A percentile compares a stretch with the other conserved stretches of the same genome.
Conservation (phyloP, 2,329 filamentous ascomycete genomes). For the Hymenoscyphus fructigenus region DNA sequence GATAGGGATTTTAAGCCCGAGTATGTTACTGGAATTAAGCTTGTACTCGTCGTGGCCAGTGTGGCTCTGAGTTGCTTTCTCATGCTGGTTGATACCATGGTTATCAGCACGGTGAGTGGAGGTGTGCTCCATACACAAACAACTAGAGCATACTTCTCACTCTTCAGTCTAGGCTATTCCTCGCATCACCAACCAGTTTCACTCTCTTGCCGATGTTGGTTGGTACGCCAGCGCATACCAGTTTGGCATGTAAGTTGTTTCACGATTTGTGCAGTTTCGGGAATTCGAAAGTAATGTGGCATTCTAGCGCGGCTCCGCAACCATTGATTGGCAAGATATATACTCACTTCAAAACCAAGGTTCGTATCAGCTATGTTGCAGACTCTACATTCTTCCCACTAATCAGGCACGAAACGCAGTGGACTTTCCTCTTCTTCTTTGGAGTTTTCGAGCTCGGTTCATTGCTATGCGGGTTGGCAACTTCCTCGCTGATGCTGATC, state of each 20-base stretch:
- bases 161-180: background rate
- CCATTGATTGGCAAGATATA: slow-evolving; percentile 3
- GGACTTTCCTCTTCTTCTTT: slow-evolving; percentile 33
- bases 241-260: no score
- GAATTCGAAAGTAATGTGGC: background rate
- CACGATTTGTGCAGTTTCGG: background rate
- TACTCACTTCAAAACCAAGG: background rate
- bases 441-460: slow-evolving; percentile 55
- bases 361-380: background rate
- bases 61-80: background rate
- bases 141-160: no score
- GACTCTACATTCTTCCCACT: background rate
- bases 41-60: background rate
- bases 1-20: background rate
- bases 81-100: background rate
- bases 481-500: slow-evolving; percentile 51
- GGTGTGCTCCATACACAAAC: background rate
- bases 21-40: slow-evolving; percentile 4
- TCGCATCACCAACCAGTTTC: background rate
- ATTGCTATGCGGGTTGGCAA: slow-evolving; percentile 50
- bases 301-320: background rate
- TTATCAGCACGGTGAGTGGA: background rate
- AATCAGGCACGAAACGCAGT: slow-evolving; percentile 13
- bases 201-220: background rate
- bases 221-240: slow-evolving; percentile 1